Evolutionary conservation across 1,284 basidiomycete genomes (phyloP).

Genomic region (Moesziomyces parantarcticus): DNA sequence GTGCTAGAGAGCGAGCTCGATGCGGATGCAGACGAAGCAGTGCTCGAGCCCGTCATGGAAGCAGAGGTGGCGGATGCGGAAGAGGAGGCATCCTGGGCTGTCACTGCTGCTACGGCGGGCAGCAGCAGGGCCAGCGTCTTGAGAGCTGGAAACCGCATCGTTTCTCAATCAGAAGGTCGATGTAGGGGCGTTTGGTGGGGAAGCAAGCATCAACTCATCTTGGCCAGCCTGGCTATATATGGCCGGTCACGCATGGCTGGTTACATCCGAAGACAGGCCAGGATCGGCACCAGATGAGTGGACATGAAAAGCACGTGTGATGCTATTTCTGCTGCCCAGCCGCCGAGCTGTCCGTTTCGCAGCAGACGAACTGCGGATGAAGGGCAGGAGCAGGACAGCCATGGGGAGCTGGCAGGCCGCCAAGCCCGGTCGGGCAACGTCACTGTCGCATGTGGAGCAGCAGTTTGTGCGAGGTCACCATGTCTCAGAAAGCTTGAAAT

Average conservation of each 20-base stretch:
- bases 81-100: conserved; percentile 21
- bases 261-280: neutral
- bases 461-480: neutral
- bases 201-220: no score
- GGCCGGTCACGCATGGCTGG: neutral
- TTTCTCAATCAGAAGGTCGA: neutral
- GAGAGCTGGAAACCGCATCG: conserved; percentile 27
- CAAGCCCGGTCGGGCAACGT: neutral
- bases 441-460: neutral
- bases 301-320: neutral
- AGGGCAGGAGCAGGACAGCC: neutral
- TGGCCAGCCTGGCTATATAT: conserved; percentile 1
- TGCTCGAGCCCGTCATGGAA: neutral
- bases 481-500: neutral
- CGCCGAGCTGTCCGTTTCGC: neutral
- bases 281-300: neutral
- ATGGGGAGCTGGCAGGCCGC: neutral
- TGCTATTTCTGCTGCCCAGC: neutral
- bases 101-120: conserved; percentile 33
- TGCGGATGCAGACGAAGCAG: neutral
- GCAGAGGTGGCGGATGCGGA: neutral
- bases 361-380: neutral
- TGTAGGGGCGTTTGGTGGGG: no score
- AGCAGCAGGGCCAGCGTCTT: conserved; percentile 30
- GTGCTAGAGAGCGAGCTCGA: neutral